Evolutionary conservation across 208 protist genomes (phyloP).

Genomic region (Borovskyia barvae): DNA sequence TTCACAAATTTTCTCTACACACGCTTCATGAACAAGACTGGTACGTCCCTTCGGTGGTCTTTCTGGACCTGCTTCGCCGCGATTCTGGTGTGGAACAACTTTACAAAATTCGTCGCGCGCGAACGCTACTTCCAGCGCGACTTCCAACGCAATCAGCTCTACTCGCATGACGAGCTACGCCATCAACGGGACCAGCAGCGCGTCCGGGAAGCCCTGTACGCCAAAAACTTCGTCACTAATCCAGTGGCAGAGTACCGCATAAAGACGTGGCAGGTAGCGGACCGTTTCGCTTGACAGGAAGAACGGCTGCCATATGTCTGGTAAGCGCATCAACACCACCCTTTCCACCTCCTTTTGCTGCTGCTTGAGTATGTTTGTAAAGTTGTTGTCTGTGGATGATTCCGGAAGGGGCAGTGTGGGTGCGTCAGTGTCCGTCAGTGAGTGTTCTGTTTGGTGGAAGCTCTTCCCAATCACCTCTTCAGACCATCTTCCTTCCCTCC

Average conservation of each 20-base stretch:
- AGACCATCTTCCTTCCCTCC: no score
- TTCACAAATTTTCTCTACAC: conserved; percentile 83
- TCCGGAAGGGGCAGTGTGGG: no score
- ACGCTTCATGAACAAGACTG: conserved; percentile 65
- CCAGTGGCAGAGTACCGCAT: conserved; percentile 83
- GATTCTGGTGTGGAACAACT: conserved; percentile 82
- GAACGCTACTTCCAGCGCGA: conserved; percentile 86
- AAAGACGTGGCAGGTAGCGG: conserved; percentile 87
- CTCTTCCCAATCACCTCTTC: no score
- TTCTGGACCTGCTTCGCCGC: conserved; percentile 71
- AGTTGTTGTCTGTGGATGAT: no score
- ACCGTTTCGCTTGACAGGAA: conserved; percentile 69
- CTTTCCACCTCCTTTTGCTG: no score
- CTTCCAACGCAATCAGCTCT: conserved; percentile 88
- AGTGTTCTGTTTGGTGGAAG: no score
- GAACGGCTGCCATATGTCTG: no score
- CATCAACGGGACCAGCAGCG: conserved; percentile 82
- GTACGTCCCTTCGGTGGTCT: conserved; percentile 74
- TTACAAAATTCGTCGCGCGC: conserved; percentile 80
- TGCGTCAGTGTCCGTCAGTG: no score
- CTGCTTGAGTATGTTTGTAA: no score
- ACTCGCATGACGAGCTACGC: conserved; percentile 79
- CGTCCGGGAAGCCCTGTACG: conserved; percentile 83
- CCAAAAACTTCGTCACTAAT: conserved; percentile 85
- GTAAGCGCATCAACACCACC: no score